Evolutionary conservation across 164 flowering plant species (phyloP), one percentile per base, ranked within the genome.

Genomic region (Vitis labrusca): DNA sequence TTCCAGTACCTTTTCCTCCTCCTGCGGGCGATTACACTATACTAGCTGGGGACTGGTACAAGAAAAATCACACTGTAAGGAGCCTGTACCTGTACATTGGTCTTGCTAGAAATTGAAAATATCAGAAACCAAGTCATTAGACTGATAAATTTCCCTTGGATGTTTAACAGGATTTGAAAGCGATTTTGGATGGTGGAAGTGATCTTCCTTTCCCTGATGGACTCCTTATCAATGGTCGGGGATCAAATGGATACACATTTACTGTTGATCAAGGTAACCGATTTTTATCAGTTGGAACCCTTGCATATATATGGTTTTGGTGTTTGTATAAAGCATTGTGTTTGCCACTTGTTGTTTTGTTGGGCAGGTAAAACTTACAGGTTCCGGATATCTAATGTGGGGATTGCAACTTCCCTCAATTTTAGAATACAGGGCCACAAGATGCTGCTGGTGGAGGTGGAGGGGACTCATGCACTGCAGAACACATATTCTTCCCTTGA

Each of bases 401-500:
- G 92, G 65, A 70, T 88, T 27, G 49, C 79, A 0, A 79, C 82
- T 2, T 82, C 94, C 10, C 53, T 90, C 64, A 90, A 90, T 65
- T 81, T 90, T 68, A 73, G 89, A 71, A 84, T 90, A 61, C 88
- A 90, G 58, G 87, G 86, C 30, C 94, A 90, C 71, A 74, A 66
- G 52, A 80, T 90, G 92, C 47, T 75, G 69, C 73, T 90, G 57
- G 92, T 88, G 0, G 92, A 90, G 75, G 85, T 84, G 13, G 92
- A 90, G 73, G 94, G 94, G 30, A 77, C 84, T 3, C 92, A 90
- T 71, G 71, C 88, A 1, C 76, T 86, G 2, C 94, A 90, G 71
- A 86, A 81, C 76, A 76, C 78, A 13, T 89, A 86, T 64, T 68
- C 73, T 47, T 86, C 92, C 57, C 82, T 90, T 44, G 94, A 90